phyloP scores from a whole-genome alignment of 2,329 filamentous ascomycete genomes.

The Cercospora canescens region DNA sequence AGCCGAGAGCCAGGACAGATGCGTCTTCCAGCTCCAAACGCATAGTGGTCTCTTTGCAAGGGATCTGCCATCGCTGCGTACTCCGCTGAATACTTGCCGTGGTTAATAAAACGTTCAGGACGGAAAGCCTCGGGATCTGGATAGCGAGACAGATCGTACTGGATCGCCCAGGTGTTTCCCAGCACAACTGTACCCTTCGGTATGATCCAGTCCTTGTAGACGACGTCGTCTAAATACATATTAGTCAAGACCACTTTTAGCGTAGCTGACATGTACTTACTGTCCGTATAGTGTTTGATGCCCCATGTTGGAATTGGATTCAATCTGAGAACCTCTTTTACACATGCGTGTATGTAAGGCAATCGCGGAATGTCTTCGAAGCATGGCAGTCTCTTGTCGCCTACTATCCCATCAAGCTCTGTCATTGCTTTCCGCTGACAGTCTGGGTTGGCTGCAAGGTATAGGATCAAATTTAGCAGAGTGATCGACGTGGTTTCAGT shows the following conservation, averaged over 20 bases:
- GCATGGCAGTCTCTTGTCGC: slow-evolving; percentile 24
- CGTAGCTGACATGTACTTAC: neutral
- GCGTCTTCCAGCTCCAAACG: slow-evolving; percentile 16
- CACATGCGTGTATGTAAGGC: slow-evolving; percentile 31
- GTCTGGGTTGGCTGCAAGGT: neutral
- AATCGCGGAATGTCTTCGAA: slow-evolving; percentile 27
- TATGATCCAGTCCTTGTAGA: slow-evolving; percentile 17
- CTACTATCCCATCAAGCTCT: slow-evolving; percentile 32
- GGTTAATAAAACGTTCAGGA: slow-evolving; percentile 12
- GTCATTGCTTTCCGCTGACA: slow-evolving; percentile 23
- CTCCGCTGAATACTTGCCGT: neutral
- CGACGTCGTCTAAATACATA: slow-evolving; percentile 31
- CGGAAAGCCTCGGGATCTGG: slow-evolving; percentile 10
- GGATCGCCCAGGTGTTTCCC: slow-evolving; percentile 7
- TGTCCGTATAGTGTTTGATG: neutral
- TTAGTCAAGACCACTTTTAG: slow-evolving; percentile 35
- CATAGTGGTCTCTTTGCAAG: slow-evolving; percentile 6
- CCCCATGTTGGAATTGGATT: slow-evolving; percentile 19
- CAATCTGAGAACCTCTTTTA: slow-evolving; percentile 38
- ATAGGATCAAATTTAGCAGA: slow-evolving; percentile 11
- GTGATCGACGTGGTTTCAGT: slow-evolving; percentile 7
- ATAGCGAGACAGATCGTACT: slow-evolving; percentile 12
- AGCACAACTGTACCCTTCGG: slow-evolving; percentile 9
- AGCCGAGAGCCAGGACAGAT: slow-evolving; percentile 11
- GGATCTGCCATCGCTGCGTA: neutral